phyloP scores from a whole-genome alignment of 2,329 filamentous ascomycete species.

The Penicillium nordicum region DNA sequence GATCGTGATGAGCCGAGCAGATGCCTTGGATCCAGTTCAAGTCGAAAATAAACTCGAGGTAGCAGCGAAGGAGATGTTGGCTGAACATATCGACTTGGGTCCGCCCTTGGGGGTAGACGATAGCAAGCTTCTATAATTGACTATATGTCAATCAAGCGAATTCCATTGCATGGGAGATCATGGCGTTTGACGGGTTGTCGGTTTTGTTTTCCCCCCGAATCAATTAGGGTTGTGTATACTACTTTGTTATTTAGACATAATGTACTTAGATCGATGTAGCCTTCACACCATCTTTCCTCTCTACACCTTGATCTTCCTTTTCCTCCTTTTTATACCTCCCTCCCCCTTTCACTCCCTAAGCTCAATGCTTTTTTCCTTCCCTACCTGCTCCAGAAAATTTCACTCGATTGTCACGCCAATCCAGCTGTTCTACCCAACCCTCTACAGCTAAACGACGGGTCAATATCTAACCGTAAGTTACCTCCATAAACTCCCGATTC shows the following conservation, averaged over 20 bases:
- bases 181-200: not conserved
- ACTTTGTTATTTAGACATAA: not conserved
- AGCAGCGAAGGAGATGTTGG: constrained; percentile 40
- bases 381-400: too few relatives aligned
- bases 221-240: constrained; percentile 3
- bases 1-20: constrained; percentile 38
- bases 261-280: not conserved
- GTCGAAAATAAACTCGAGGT: constrained; percentile 34
- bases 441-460: too few relatives aligned
- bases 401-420: too few relatives aligned
- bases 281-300: not conserved
- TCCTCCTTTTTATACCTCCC: not conserved
- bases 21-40: constrained; percentile 22
- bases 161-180: not conserved
- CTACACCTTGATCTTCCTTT: not conserved
- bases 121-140: constrained; percentile 22
- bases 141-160: not conserved
- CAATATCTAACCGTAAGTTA: too few relatives aligned
- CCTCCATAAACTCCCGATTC: too few relatives aligned
- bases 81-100: constrained; percentile 32
- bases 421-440: too few relatives aligned
- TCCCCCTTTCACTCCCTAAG: not conserved
- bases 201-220: not conserved
- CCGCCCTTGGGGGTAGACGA: constrained; percentile 26
- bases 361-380: too few relatives aligned